Percentiles rank a stretch among this genome's conserved stretches.
These are phyloP conservation scores for Colletotrichum spinosum DNA, from an alignment of 2,329 filamentous ascomycete species.

Conservation along the genomic window DNA sequence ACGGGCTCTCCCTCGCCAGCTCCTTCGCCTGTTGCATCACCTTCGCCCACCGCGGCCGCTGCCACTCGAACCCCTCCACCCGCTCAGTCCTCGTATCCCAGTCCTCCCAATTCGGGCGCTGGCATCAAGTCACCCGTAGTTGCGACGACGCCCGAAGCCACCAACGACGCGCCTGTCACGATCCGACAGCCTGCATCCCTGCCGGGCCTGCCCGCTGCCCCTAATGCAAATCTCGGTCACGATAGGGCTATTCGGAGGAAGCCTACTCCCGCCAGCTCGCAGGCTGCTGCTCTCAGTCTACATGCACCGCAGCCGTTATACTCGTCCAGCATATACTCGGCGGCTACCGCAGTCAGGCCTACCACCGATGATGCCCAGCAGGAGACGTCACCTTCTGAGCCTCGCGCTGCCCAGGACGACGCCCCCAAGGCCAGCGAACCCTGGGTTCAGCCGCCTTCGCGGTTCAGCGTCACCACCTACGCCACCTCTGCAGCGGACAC, in stretches of 20 bases:
- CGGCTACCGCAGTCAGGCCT: constrained; percentile 32
- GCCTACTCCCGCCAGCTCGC: constrained; percentile 49
- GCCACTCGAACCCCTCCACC: constrained; percentile 33
- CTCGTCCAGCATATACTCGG: constrained; percentile 47
- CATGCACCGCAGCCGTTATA: constrained; percentile 40
- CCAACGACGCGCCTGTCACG: constrained; percentile 14
- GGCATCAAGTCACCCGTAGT: constrained; percentile 36
- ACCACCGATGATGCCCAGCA: constrained; percentile 41
- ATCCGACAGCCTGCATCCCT: constrained; percentile 30
- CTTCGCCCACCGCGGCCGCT: constrained; percentile 5
- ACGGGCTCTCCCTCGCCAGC: constrained; percentile 48
- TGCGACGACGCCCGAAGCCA: constrained; percentile 37
- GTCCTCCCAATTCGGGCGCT: constrained; percentile 47
- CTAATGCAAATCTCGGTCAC: constrained; percentile 32
- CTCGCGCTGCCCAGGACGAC: constrained; percentile 4
- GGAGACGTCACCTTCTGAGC: neutral
- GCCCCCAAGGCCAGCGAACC: constrained; percentile 45
- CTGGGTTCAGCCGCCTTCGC: constrained; percentile 66
- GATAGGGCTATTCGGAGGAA: constrained; percentile 59
- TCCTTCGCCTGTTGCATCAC: constrained; percentile 40
- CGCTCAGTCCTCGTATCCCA: constrained; percentile 45
- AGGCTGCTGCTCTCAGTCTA: constrained; percentile 14
- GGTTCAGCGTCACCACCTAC: constrained; percentile 74
- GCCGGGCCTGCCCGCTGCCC: constrained; percentile 22
- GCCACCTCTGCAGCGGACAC: constrained; percentile 62